Base-by-base conservation (phyloP, 768 basidiomycete genomes). In the Boletus barrowsii region DNA sequence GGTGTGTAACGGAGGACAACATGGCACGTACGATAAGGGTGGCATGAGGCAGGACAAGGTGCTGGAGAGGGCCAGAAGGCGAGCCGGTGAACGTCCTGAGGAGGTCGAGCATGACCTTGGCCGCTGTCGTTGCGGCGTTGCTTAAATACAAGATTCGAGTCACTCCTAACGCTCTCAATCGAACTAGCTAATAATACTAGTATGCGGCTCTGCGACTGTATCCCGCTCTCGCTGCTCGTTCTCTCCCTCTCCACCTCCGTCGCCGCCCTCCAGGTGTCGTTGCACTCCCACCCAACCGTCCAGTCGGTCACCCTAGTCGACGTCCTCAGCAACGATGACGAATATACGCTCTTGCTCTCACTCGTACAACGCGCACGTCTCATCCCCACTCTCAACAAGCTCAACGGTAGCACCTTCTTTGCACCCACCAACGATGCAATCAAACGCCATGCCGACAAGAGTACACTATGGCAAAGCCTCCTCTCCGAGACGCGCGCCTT, bases 351-450 rank as follows among this genome's bases (percentile, higher is more conserved):
- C 29, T 76, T 97, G 17, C 73, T 98, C 17, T 67, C 67, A 20
- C 82, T 98, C 14, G 78, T 98, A 11, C 93, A 96, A 69, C 81
- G 83, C 14, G 81, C 96, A 4, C 85, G 86, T 55, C 86, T 98
- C 58, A 85, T 99, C 50, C 97, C 97, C 2, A 92, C 91, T 7
- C 79, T 99, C 59, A 97, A 96, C 70, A 83, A 77, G 60, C 84
- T 99, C 60, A 85, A 89, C 54, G 83, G 77, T 39, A 80, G 80
- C 67, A 97, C 97, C 26, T 69, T 99, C 44, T 98, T 98, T 65
- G 97, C 97, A 2, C 97, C 97, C 2, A 97, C 92, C 18, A 95
- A 99, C 73, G 86, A 92, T 54, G 97, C 97, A 33, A 83, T 95
- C 60, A 71, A 81, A 57, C 79, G 76, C 26, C 76, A 84, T 57